These are phyloP conservation scores for Xerocomus amazonicus DNA, from an alignment of 1,284 basidiomycete genomes.

Conservation along the genomic window DNA sequence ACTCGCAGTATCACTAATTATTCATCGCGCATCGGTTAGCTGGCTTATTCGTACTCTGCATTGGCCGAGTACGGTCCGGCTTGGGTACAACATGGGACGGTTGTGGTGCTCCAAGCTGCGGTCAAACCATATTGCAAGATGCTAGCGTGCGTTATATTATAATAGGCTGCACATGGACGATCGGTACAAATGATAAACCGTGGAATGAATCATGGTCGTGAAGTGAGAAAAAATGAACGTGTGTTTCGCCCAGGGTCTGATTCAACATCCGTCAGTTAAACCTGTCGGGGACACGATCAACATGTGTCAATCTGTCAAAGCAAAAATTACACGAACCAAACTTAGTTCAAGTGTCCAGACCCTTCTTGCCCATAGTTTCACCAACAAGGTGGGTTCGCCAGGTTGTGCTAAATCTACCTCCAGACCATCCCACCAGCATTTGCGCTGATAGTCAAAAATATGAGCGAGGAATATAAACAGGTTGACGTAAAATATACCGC, in stretches of 20 bases:
- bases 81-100: background rate
- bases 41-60: background rate
- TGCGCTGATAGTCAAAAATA: conserved; percentile 55
- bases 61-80: background rate
- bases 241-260: conserved; percentile 4
- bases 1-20: no score
- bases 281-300: conserved; percentile 14
- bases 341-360: conserved; percentile 99
- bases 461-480: conserved; percentile 1
- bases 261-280: conserved; percentile 13
- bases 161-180: conserved; percentile 20
- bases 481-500: conserved; percentile 62
- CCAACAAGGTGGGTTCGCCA: conserved; percentile 49
- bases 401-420: conserved; percentile 77
- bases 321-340: conserved; percentile 59
- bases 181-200: conserved; percentile 28
- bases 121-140: conserved; percentile 19
- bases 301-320: background rate
- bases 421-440: conserved; percentile 99
- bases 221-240: conserved; percentile 13
- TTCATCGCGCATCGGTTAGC: background rate
- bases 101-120: background rate
- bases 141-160: conserved; percentile 29
- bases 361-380: conserved; percentile 94
- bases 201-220: conserved; percentile 18